Evolutionary conservation across 176 grass and related monocot genomes (phyloP), one percentile per base, ranked within the genome.

Genomic region (Rhynchospora tenuis): DNA sequence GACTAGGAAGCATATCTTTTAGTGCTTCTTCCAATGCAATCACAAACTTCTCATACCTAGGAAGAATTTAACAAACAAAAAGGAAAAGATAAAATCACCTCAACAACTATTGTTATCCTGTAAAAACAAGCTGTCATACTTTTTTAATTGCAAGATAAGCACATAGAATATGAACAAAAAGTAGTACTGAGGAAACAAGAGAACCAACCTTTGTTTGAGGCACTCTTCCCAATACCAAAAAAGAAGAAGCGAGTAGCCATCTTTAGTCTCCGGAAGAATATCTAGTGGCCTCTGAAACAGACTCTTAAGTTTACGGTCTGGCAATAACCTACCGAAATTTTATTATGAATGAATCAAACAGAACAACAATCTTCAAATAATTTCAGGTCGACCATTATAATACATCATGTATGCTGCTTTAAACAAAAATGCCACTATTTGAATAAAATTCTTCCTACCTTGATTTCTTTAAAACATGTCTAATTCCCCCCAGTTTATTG

Each of bases 191-290:
- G 50, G 54, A 44, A 44, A 51, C 59, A 82, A 28, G 52, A 64
- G 50, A 23, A 64, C 57, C 47, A 43, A 95, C 96, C 92, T 95
- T 81, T 95, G 89, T 86, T 98, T 95, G 57, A 98, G 85, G 78
- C 89, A 98, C 82, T 95, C 92, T 82, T 98, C 96, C 92, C 90
- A 98, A 92, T 93, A 84, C 96, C 96, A 98, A 76, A 98, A 95
- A 70, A 98, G 89, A 63, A 98, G 75, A 84, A 98, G 91, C 28
- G 96, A 95, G 76, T 89, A 88, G 58, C 95, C 95, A 95, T 98
- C 95, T 93, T 93, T 98, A 89, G 95, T 95, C 84, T 98, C 92
- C 10, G 92, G 89, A 85, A 98, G 87, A 91, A 63, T 26, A 74
- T 93, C 86, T 67, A 98, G 69, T 9, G 90, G 95, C 44, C 75